Conservation (phyloP, 2,329 filamentous ascomycete genomes). For the Ramichloridium luteum region DNA sequence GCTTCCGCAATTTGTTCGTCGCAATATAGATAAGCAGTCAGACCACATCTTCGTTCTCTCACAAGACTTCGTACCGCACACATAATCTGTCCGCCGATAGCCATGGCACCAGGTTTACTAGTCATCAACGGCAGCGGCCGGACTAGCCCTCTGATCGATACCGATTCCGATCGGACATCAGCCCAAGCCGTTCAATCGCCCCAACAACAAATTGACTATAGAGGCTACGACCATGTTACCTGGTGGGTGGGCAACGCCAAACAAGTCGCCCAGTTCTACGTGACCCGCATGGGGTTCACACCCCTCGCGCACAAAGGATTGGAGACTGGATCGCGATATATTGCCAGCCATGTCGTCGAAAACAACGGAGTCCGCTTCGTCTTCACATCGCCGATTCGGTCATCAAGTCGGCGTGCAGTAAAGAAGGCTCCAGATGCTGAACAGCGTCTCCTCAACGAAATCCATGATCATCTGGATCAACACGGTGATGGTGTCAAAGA, state of each 20-base stretch:
- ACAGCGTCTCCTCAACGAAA: conserved; percentile 53
- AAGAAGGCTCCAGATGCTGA: conserved; percentile 40
- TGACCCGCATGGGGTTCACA: conserved; percentile 73
- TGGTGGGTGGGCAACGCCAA: conserved; percentile 98
- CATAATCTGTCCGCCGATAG: no score
- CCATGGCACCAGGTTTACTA: conserved; percentile 29
- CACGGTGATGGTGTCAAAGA: conserved; percentile 94
- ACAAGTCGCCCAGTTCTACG: conserved; percentile 83
- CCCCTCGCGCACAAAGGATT: conserved; percentile 74
- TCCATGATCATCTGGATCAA: conserved; percentile 69
- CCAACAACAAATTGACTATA: conserved; percentile 38
- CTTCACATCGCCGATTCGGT: conserved; percentile 66
- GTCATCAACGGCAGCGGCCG: conserved; percentile 21
- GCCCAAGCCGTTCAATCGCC: conserved; percentile 8
- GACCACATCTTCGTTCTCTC: no score
- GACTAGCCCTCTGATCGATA: conserved; percentile 14
- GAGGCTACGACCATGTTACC: conserved; percentile 82
- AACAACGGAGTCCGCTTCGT: conserved; percentile 71
- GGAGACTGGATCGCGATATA: conserved; percentile 70
- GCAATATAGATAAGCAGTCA: no score
- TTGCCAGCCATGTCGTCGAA: conserved; percentile 72
- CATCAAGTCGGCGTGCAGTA: conserved; percentile 16
- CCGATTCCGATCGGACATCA: conserved; percentile 5
- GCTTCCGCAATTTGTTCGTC: no score
- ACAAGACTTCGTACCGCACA: no score